Evolutionary conservation across 2,329 filamentous ascomycete genomes (phyloP), one percentile per base, ranked within the genome.

Genomic region (Fusarium xyrophilum): DNA sequence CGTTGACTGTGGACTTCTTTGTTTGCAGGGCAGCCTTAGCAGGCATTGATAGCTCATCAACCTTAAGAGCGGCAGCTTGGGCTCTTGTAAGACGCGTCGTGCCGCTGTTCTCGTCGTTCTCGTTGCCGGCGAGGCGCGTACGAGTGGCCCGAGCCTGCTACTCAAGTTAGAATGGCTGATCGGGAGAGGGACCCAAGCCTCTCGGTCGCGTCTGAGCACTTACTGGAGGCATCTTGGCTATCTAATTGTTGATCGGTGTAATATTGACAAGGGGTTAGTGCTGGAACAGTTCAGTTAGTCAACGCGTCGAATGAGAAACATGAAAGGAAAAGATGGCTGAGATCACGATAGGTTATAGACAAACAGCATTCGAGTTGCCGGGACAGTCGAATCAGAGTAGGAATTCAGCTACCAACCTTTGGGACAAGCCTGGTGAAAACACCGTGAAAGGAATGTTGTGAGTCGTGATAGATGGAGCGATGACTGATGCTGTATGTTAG

Each of bases 51-150:
- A 83, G 79, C 74, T 91, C 91, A 72, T 90, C 89, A 72, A 84
- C 86, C 76, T 83, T 85, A 87, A 87, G 85, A 48, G 91, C 91
- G 61, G 93, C 93, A 54, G 93, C 89, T 83, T 98, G 97, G 72
- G 96, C 94, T 82, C 96, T 89, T 75, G 96, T 98, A 78, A 97
- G 84, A 82, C 94, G 93, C 82, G 91, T 93, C 65, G 91, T 89
- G 62, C 84, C 82, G 69, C 81, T 87, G 79, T 97, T 97, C 84
- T 97, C 96, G 79, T 97, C 95, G 78, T 97, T 97, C 84, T 97
- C 94, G 80, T 96, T 96, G 71, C 91, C 91, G 75, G 91, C 86
- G 79, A 89, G 87, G 82, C 93, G 91, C 79, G 89, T 87, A 81
- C 91, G 88, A 76, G 89, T 84, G 78, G 87, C 84, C 81, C 92